These are phyloP conservation scores for Phytophthora melonis DNA, from an alignment of 352 stramenopile genomes.

Conservation along the genomic window DNA sequence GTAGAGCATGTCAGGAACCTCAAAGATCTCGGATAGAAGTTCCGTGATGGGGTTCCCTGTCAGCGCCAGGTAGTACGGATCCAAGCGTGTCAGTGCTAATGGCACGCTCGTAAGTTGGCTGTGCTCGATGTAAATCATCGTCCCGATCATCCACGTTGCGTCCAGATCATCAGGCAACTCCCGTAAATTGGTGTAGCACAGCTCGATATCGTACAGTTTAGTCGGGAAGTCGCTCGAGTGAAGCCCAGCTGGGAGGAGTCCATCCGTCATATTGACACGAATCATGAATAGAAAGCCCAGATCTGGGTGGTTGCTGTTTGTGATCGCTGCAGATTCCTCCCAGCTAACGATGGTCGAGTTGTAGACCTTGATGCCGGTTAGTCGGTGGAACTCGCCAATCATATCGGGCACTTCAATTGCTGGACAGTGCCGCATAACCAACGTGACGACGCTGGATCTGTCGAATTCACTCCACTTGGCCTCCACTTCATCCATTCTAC, in stretches of 20 bases:
- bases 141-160: conserved; percentile 41
- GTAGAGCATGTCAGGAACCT: conserved; percentile 27
- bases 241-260: conserved; percentile 37
- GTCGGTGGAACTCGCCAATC: conserved; percentile 27
- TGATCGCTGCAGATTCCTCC: conserved; percentile 27
- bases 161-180: conserved; percentile 40
- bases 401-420: conserved; percentile 27
- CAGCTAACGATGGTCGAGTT: conserved; percentile 42
- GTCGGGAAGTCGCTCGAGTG: conserved; percentile 34
- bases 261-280: conserved; percentile 40
- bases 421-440: conserved; percentile 42
- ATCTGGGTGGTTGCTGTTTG: conserved; percentile 16
- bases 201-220: conserved; percentile 39
- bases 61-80: conserved; percentile 33
- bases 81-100: conserved; percentile 12
- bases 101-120: conserved; percentile 19
- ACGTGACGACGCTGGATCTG: conserved; percentile 21
- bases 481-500: conserved; percentile 16
- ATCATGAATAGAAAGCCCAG: conserved; percentile 40
- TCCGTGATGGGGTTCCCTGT: conserved; percentile 30
- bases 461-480: conserved; percentile 32
- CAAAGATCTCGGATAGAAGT: conserved; percentile 28
- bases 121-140: conserved; percentile 38
- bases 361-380: conserved; percentile 45
- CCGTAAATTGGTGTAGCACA: conserved; percentile 43